Base-by-base conservation (phyloP, 257 asterid genomes). In the Solanum sejunctum region DNA sequence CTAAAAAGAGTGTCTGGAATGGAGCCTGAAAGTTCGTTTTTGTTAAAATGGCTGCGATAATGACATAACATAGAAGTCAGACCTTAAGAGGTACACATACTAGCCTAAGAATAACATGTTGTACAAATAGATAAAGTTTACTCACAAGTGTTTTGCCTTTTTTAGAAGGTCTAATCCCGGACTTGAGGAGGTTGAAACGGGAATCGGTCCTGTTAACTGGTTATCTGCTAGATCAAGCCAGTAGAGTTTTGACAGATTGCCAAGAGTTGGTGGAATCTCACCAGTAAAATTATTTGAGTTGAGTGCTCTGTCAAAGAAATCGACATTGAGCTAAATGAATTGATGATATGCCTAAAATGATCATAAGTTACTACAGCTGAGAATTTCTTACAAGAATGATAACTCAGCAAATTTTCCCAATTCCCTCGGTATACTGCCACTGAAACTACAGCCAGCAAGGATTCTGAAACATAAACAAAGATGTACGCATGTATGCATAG, bases 91-190 rank as follows among this genome's bases (percentile, higher is more conserved):
- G 23, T 20, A 86, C 1, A 45, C 56, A 80, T 28, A 0, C 39
- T 8, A 28, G 1, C 73, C 15, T 43, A 77, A 28, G n/a, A 7
- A 51, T n/a, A 12, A 16, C 12, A 8, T 16, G 32, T 75, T 21
- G 15, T 51, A 32, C 13, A 72, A 32, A 58, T 20, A 28, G 36
- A 4, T 5, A 75, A 79, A 61, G 32, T 52, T 39, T 57, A 85
- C 98, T 93, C 85, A 96, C 99, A 96, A 95, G 92, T 96, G 99
- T 87, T 93, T 96, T 17, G 98, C 97, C 89, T 89, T 95, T 90
- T 91, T 93, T 51, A 96, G 95, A 81, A 89, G 97, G 88, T 96
- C 97, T 83, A 95, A 89, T 21, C 99, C 99, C 6, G 97, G 94
- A 87, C 92, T 88, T 72, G 66, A 85, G 64, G 82, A 20, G 10